Conservation (phyloP, 1,284 basidiomycete genomes). For the Rhodotorula sp. region DNA sequence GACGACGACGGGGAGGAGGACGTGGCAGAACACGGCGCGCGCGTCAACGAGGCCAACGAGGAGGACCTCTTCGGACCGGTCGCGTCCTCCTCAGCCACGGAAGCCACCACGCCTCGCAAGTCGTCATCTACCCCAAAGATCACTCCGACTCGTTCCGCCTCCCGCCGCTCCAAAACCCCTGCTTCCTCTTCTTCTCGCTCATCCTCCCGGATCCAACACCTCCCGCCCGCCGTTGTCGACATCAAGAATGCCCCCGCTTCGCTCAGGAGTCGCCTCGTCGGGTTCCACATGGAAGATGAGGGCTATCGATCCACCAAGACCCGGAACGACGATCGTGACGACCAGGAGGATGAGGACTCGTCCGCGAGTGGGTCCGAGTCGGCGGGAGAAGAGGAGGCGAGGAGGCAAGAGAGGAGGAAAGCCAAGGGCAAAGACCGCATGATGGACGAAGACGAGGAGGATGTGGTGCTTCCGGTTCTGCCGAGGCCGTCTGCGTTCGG, state of each 20-base stretch:
- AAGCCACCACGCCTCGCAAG: conserved; percentile 14
- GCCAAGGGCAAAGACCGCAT: conserved; percentile 5
- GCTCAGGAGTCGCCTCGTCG: conserved; percentile 25
- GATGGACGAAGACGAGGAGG: not conserved
- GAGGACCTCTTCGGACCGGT: not conserved
- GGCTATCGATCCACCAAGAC: conserved; percentile 9
- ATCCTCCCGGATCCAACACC: conserved; percentile 19
- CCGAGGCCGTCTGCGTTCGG: not conserved
- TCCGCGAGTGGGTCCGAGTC: not conserved
- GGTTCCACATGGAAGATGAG: conserved; percentile 35
- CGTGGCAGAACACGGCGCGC: not conserved
- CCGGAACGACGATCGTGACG: not conserved
- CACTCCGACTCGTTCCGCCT: not conserved
- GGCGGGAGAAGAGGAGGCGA: conserved; percentile 2
- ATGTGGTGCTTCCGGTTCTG: not conserved
- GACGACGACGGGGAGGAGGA: not conserved
- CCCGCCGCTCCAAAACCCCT: conserved; percentile 3
- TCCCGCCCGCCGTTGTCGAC: conserved; percentile 14
- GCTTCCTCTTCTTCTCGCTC: conserved; percentile 18
- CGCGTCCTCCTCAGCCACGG: not conserved
- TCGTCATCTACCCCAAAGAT: not conserved
- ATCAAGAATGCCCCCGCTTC: conserved; percentile 22
- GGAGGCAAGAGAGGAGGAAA: not conserved
- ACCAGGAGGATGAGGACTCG: not conserved
- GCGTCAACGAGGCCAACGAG: not conserved